Conservation (phyloP, 2,329 filamentous ascomycete genomes). For the Elsinoe arachidis region DNA sequence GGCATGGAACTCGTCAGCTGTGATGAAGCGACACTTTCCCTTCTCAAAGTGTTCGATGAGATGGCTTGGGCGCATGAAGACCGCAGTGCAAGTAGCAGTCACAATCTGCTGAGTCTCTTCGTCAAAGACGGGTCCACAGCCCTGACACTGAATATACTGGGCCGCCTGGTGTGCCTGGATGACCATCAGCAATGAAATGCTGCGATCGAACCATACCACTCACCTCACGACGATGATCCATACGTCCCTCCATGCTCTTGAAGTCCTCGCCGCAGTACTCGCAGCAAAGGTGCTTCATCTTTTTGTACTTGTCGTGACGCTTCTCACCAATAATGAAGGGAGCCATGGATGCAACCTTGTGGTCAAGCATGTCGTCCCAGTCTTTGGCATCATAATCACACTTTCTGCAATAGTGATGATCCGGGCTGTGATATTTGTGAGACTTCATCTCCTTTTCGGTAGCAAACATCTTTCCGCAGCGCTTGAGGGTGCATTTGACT, state of each 20-base stretch:
- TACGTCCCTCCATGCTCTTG: constrained; percentile 43
- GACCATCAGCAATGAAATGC: neutral
- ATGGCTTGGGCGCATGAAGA: constrained; percentile 41
- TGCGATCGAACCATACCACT: constrained; percentile 16
- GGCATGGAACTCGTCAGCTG: constrained; percentile 35
- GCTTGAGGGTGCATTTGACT: constrained; percentile 35
- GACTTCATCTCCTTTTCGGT: constrained; percentile 38
- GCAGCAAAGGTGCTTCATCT: constrained; percentile 43
- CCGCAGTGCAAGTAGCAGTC: constrained; percentile 32
- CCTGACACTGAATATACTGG: constrained; percentile 45
- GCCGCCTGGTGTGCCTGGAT: constrained; percentile 40
- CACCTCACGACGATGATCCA: constrained; percentile 45
- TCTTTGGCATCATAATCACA: constrained; percentile 32
- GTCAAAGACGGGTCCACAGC: constrained; percentile 20
- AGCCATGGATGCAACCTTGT: constrained; percentile 29
- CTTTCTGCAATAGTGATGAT: constrained; percentile 39
- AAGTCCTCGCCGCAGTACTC: constrained; percentile 50
- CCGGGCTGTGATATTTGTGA: constrained; percentile 41
- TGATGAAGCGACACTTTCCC: constrained; percentile 40
- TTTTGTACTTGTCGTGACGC: constrained; percentile 15
- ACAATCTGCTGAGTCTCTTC: neutral
- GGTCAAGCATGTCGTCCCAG: constrained; percentile 25
- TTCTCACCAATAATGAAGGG: constrained; percentile 20
- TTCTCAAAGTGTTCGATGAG: constrained; percentile 49
- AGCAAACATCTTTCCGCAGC: constrained; percentile 40